phyloP scores from a whole-genome alignment of 2,329 filamentous ascomycete species.

The Sporothrix schenckii region DNA sequence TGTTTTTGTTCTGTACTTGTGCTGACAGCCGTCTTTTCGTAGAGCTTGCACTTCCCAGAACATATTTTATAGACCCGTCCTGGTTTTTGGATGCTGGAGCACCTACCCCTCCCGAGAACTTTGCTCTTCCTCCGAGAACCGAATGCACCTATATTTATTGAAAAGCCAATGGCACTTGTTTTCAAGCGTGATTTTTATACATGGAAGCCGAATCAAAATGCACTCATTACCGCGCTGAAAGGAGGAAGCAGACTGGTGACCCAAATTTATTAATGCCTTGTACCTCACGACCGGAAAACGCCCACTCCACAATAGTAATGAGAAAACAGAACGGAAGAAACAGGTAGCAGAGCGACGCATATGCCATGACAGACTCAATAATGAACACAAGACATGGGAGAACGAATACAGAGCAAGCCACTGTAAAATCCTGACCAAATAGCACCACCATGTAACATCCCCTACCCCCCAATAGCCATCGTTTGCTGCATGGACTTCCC shows the following conservation, averaged over 20 bases:
- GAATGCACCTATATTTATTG: neutral
- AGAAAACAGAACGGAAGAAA: neutral
- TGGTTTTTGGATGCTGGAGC: neutral
- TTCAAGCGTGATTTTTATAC: neutral
- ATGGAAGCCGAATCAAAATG: neutral
- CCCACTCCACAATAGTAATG: neutral
- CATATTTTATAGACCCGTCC: neutral
- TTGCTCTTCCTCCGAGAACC: neutral
- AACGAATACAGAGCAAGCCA: neutral
- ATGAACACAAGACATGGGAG: constrained; percentile 6
- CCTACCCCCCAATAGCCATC: neutral
- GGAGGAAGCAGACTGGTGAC: neutral
- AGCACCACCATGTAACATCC: too few species aligned
- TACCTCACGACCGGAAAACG: constrained; percentile 4
- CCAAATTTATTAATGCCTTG: neutral
- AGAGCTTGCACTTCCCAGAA: neutral
- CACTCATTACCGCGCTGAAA: neutral
- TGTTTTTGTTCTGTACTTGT: neutral
- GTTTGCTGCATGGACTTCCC: neutral
- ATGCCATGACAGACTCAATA: constrained; percentile 14
- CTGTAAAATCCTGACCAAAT: too few species aligned
- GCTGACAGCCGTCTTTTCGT: neutral
- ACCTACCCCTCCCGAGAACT: neutral
- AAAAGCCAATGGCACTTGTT: neutral
- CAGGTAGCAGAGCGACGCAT: neutral